Evolutionary conservation across 2,329 filamentous ascomycete species (phyloP).

Genomic region (Alternaria gansuensis): DNA sequence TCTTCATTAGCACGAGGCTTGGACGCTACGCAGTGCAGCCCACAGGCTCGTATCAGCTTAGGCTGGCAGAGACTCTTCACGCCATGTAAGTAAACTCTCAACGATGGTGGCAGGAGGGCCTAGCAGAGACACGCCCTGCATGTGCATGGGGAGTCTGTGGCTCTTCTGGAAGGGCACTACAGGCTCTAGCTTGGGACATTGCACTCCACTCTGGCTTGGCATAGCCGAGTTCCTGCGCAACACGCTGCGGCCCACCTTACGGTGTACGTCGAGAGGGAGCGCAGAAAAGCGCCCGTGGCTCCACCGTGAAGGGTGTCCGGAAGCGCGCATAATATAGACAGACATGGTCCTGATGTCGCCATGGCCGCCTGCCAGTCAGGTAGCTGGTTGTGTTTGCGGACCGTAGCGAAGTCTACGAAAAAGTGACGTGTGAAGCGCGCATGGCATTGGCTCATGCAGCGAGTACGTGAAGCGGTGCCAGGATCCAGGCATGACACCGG

Average conservation of each 20-base stretch:
- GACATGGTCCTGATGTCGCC: constrained; percentile 24
- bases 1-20: constrained; percentile 31
- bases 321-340: constrained; percentile 20
- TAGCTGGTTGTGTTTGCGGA: constrained; percentile 25
- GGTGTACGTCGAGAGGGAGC: constrained; percentile 22
- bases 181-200: constrained; percentile 30
- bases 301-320: constrained; percentile 26
- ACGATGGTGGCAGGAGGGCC: constrained; percentile 32
- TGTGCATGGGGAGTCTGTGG: constrained; percentile 23
- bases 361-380: constrained; percentile 20
- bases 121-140: constrained; percentile 28
- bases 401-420: constrained; percentile 30
- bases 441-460: constrained; percentile 27
- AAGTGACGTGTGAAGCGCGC: constrained; percentile 34
- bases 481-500: constrained; percentile 21
- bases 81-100: constrained; percentile 25
- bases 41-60: constrained; percentile 23
- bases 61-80: constrained; percentile 17
- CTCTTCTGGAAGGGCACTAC: constrained; percentile 38
- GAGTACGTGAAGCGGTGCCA: constrained; percentile 27
- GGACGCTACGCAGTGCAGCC: constrained; percentile 32
- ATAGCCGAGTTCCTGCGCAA: constrained; percentile 34
- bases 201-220: constrained; percentile 27
- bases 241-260: constrained; percentile 38
- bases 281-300: constrained; percentile 21